Conservation (phyloP, 2,329 filamentous ascomycete species). For the Verticillium nubilum region DNA sequence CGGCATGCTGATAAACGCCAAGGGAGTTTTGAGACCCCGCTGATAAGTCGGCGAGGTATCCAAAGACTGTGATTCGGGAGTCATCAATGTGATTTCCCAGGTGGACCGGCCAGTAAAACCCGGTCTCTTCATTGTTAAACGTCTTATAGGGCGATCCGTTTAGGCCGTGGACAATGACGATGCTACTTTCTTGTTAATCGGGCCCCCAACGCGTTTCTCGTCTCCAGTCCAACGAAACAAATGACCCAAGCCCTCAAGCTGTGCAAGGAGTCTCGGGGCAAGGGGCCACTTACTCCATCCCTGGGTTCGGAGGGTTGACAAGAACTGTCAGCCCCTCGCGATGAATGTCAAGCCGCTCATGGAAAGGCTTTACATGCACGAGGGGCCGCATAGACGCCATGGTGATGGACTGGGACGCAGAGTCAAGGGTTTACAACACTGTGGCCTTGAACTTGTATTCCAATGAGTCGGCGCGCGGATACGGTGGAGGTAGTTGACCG, state of each 20-base stretch:
- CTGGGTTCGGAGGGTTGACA: not conserved
- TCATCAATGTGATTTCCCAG: not conserved
- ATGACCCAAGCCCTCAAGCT: no score
- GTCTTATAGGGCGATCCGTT: not conserved
- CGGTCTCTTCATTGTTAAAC: not conserved
- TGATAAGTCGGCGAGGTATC: not conserved
- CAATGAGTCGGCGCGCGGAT: no score
- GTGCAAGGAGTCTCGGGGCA: not conserved
- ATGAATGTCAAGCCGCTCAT: not conserved
- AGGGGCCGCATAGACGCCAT: no score
- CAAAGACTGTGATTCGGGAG: not conserved
- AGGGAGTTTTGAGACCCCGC: not conserved
- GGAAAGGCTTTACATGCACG: no score
- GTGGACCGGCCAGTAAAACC: not conserved
- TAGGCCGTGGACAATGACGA: not conserved
- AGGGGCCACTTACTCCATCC: not conserved
- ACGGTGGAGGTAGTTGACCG: no score
- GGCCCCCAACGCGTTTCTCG: no score
- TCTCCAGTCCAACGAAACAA: no score
- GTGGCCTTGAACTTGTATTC: no score
- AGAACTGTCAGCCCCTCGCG: not conserved
- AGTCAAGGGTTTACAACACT: no score
- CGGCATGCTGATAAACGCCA: constrained; percentile 7
- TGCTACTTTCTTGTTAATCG: not conserved
- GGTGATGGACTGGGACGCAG: no score